Base-by-base conservation (phyloP, 1,139 yeast genomes). In the Kurtzmaniella natalensis region DNA sequence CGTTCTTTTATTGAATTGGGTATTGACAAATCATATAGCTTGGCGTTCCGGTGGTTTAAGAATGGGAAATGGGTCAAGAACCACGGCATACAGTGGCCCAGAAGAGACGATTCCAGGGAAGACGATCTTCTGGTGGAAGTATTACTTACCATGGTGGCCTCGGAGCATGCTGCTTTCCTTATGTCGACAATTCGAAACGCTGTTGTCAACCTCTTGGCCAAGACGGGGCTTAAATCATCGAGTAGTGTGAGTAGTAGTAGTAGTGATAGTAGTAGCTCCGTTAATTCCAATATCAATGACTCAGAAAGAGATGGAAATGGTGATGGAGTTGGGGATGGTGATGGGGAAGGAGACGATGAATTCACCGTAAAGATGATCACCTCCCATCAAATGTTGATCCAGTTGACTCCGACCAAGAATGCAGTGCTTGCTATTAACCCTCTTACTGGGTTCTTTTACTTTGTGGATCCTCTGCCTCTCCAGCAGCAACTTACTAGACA, bases 21-120 rank as follows among this genome's bases (percentile, higher is more conserved):
- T 0, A 65, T 83, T 15, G 75, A 76, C 44, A 67, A 61, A 29
- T 53, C 62, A 18, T 67, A 76, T 41, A 67, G 72, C 19, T 58
- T 82, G 32, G 66, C 71, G 31, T 72, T 80, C 46, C 68, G 81
- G 40, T 87, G 95, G 95, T 71, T 70, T 40, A 72, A 76, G 40
- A 80, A 81, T 44, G 82, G 81, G 1, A 54, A 54, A 25, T 61
- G 51, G 35, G 40, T 45, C 13, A 36, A 44, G 11, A 44, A 51
- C 29, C 55, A 55, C 30, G 57, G 50, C 7, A 41, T 48, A 22
- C 24, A 16, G 19, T 28, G 30, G 30, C 30, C 25, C 15, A 18
- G 27, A 14, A n/a, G 38, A 30, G 15, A 19, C 16, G 8, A 32
- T 29, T 11, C 36, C 30, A 14, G 33, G 20, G 13, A 18, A 25